A percentile compares a stretch with the other conserved stretches of the same genome.
Evolutionary conservation across 805 yeast species (phyloP).

Genomic region (Monosporozyma aerobia): DNA sequence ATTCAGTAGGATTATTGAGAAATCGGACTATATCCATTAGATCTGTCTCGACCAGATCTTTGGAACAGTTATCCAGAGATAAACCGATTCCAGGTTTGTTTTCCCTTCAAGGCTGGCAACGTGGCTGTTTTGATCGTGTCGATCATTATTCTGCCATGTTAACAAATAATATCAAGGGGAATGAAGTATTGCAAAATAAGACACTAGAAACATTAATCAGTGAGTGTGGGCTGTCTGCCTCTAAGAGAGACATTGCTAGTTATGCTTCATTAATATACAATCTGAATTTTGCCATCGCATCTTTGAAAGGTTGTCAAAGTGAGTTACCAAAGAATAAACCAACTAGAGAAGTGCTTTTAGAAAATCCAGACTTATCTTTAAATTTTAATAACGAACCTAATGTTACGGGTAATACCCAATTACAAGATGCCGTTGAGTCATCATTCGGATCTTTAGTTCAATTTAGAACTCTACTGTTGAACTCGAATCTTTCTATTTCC

Average conservation of each 20-base stretch:
- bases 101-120: constrained; percentile 38
- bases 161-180: constrained; percentile 26
- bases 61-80: not conserved
- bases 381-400: constrained; percentile 20
- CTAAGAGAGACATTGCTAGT: constrained; percentile 29
- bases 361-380: constrained; percentile 34
- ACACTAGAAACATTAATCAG: constrained; percentile 20
- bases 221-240: constrained; percentile 23
- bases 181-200: constrained; percentile 16
- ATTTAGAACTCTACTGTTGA: constrained; percentile 59
- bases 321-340: constrained; percentile 12
- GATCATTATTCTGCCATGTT: constrained; percentile 32
- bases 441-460: constrained; percentile 73
- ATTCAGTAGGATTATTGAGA: not conserved
- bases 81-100: constrained; percentile 37
- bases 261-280: constrained; percentile 35
- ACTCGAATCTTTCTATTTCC: constrained; percentile 59
- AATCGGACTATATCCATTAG: not conserved
- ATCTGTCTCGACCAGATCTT: not conserved
- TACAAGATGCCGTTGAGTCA: constrained; percentile 2
- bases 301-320: constrained; percentile 22
- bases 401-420: not conserved
- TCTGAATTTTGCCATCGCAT: constrained; percentile 30
- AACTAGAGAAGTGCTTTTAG: constrained; percentile 25
- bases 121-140: constrained; percentile 43